Base-by-base conservation (phyloP, 768 basidiomycete species). In the Mycena vulgaris region DNA sequence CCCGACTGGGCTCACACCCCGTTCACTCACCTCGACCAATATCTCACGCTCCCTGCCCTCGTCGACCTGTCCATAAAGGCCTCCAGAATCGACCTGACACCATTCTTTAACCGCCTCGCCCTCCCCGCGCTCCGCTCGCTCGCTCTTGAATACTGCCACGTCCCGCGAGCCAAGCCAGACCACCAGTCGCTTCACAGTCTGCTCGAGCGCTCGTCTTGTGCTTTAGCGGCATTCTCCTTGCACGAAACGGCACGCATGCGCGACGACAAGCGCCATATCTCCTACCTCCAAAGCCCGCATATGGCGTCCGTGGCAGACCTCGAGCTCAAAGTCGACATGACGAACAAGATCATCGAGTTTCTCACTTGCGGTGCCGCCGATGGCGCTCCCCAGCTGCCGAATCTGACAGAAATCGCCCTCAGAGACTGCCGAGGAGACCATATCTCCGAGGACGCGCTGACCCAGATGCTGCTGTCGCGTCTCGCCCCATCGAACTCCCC, bases 61-160 rank as follows among this genome's bases (percentile, higher is more conserved):
- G 40, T 48, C 40, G 65, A 60, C 23, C 33, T 72, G 21, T 64
- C 56, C 11, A 31, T 72, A 6, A 68, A 57, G 42, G 71, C 66
- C 16, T 68, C 66, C 21, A 39, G 67, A 14, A 61, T 72, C 45
- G 66, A 65, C 33, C 58, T 72, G 8, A 4, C 71, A 2, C 66
- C 66, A 23, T 31, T 72, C 42, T 37, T 72, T 23, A 40, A 53
- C 57, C 63, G 71, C 28, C 56, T 72, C 58, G 59, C 62, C 28
- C 57, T 72, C 37, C 67, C 71, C n/a, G 71, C 67, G 3, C 58
- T 72, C 39, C 55, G 45, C 13, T n/a, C 63, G n/a, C 45, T 72
- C 2, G 40, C 63, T 21, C 67, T 72, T 11, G 66, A 72, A 0
- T 72, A 72, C 25, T 51, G 59, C 28, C 48, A 70, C 39, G 69